phyloP scores from a whole-genome alignment of 2,329 filamentous ascomycete species.

The Ascocoryne sarcoides region DNA sequence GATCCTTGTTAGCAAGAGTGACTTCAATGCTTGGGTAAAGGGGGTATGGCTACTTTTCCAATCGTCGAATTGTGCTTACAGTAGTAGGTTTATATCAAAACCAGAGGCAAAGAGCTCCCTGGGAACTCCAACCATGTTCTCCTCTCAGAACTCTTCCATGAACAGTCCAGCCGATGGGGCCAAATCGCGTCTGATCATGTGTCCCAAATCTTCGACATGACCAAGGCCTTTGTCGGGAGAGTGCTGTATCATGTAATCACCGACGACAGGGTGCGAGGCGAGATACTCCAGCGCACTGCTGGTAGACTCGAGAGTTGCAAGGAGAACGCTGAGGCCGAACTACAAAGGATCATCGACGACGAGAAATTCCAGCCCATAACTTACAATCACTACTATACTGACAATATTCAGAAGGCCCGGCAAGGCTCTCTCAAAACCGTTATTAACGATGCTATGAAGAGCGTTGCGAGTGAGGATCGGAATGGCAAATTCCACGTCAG shows the following conservation, averaged over 20 bases:
- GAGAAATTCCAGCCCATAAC: conserved; percentile 21
- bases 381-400: conserved; percentile 27
- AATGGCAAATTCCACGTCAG: conserved; percentile 12
- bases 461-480: conserved; percentile 7
- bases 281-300: too few species aligned
- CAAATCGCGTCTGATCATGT: conserved; percentile 15
- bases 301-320: too few species aligned
- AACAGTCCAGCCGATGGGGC: conserved; percentile 26
- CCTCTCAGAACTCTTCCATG: conserved; percentile 29
- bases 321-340: conserved; percentile 14
- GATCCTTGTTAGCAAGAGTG: too few species aligned
- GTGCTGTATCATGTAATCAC: conserved; percentile 6
- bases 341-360: conserved; percentile 20
- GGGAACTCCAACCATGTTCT: conserved; percentile 30
- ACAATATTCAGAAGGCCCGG: conserved; percentile 22
- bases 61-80: too few species aligned
- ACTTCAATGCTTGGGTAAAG: too few species aligned
- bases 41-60: too few species aligned
- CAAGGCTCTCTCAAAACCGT: too few species aligned
- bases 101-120: too few species aligned
- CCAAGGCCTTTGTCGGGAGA: conserved; percentile 10
- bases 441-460: too few species aligned
- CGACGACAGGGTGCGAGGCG: conserved; percentile 4
- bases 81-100: too few species aligned
- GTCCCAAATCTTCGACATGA: conserved; percentile 7